Percentiles rank a stretch among this genome's conserved stretches.
Conservation (phyloP, 2,329 filamentous ascomycete genomes). For the Colletotrichum sp. region DNA sequence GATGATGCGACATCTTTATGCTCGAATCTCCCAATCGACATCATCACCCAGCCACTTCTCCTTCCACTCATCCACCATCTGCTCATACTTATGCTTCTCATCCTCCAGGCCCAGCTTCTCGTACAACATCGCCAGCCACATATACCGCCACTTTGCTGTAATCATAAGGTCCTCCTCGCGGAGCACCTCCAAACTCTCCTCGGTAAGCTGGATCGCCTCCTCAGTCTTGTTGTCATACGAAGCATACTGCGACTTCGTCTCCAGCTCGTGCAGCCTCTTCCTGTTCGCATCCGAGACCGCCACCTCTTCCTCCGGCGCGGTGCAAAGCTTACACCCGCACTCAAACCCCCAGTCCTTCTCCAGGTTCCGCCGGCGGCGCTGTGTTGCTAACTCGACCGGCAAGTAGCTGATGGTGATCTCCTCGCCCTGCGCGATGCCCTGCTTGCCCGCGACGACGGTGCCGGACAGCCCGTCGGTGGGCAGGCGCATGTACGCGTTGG, state of each 20-base stretch:
- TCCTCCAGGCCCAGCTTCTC: not conserved
- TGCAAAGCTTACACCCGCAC: slow-evolving; percentile 32
- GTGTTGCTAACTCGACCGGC: slow-evolving; percentile 22
- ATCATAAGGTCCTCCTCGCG: slow-evolving; percentile 28
- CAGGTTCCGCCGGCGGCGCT: slow-evolving; percentile 28
- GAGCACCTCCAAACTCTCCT: slow-evolving; percentile 28
- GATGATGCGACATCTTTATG: not conserved
- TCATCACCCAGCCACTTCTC: not conserved
- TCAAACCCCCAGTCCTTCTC: slow-evolving; percentile 31
- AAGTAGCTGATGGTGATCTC: slow-evolving; percentile 32
- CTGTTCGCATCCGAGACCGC: slow-evolving; percentile 34
- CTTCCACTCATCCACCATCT: not conserved
- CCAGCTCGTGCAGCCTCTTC: slow-evolving; percentile 26
- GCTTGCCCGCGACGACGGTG: slow-evolving; percentile 28
- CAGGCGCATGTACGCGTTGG: slow-evolving; percentile 32
- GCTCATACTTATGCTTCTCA: not conserved
- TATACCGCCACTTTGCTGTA: slow-evolving; percentile 31
- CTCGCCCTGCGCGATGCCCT: slow-evolving; percentile 29
- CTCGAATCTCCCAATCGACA: not conserved
- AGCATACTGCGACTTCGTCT: slow-evolving; percentile 26
- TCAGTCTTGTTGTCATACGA: slow-evolving; percentile 26
- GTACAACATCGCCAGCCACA: slow-evolving; percentile 26
- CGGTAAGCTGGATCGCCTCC: slow-evolving; percentile 27
- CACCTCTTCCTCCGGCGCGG: slow-evolving; percentile 25
- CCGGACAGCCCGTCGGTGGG: slow-evolving; percentile 24